These are phyloP conservation scores for Kodamaea kaohsiungensis DNA, from an alignment of 805 yeast species.

Conservation along the genomic window DNA sequence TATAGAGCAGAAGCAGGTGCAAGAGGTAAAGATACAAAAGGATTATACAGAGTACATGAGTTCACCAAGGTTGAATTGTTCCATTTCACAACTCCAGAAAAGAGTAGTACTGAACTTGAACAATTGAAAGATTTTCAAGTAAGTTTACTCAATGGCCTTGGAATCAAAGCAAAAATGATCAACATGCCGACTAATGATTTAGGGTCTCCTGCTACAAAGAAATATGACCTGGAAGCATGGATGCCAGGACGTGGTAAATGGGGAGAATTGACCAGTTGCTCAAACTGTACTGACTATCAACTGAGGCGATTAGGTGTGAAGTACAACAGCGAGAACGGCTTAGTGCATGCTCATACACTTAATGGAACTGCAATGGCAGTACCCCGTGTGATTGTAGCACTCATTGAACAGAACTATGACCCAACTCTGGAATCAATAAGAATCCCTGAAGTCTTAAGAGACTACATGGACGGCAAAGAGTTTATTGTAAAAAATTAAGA, in stretches of 20 bases:
- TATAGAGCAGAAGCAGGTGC: slow-evolving; percentile 98
- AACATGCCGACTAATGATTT: slow-evolving; percentile 89
- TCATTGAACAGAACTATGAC: slow-evolving; percentile 84
- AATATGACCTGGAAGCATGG: slow-evolving; percentile 94
- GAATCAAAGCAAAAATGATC: slow-evolving; percentile 76
- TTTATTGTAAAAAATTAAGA: slow-evolving; percentile 20
- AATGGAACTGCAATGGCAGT: slow-evolving; percentile 97
- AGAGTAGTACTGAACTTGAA: slow-evolving; percentile 55
- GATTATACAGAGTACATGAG: slow-evolving; percentile 93
- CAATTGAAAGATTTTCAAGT: slow-evolving; percentile 65
- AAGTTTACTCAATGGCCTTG: slow-evolving; percentile 62
- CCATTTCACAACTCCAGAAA: slow-evolving; percentile 58
- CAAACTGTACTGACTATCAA: slow-evolving; percentile 92
- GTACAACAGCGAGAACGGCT: slow-evolving; percentile 37
- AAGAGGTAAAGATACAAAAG: slow-evolving; percentile 88
- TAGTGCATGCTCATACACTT: slow-evolving; percentile 70
- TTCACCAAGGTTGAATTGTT: slow-evolving; percentile 93
- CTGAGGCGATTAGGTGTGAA: slow-evolving; percentile 77
- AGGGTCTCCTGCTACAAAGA: slow-evolving; percentile 91
- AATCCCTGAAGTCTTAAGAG: slow-evolving; percentile 68
- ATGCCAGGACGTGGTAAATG: slow-evolving; percentile 95
- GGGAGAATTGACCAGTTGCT: slow-evolving; percentile 91
- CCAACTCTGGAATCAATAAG: slow-evolving; percentile 50
- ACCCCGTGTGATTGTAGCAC: slow-evolving; percentile 85
- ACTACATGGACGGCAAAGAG: slow-evolving; percentile 69